Evolutionary conservation across 495 filamentous ascomycete species (phyloP).

Genomic region (Aspergillus affinis): DNA sequence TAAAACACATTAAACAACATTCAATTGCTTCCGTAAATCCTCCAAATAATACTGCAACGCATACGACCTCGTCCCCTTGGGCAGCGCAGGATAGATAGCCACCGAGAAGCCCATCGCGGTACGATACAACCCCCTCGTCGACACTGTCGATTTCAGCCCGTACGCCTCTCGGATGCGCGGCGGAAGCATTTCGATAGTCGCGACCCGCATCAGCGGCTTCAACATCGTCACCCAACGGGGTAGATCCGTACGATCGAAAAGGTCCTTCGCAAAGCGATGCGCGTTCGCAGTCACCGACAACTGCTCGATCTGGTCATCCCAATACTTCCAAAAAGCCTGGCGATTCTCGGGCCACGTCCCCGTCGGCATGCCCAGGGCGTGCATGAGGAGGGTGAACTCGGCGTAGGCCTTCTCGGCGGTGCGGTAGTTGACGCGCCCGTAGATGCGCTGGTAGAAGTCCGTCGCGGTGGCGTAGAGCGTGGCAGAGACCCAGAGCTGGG

Average conservation of each 20-base stretch:
- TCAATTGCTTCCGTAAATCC: constrained; percentile 29
- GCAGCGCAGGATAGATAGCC: constrained; percentile 42
- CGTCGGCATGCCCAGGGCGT: constrained; percentile 27
- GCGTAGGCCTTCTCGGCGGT: constrained; percentile 38
- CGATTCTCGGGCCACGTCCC: constrained; percentile 36
- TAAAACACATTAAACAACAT: constrained; percentile 25
- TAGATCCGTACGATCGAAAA: constrained; percentile 28
- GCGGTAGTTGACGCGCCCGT: constrained; percentile 35
- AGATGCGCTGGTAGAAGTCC: constrained; percentile 45
- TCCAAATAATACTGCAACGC: constrained; percentile 35
- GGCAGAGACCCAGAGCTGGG: constrained; percentile 40
- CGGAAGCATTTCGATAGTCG: constrained; percentile 45
- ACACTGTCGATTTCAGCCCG: constrained; percentile 34
- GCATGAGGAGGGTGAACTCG: constrained; percentile 37
- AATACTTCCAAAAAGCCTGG: constrained; percentile 41
- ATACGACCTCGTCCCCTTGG: constrained; percentile 30
- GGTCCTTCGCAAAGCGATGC: constrained; percentile 33
- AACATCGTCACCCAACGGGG: constrained; percentile 36
- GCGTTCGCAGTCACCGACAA: constrained; percentile 36
- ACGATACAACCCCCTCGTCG: constrained; percentile 35
- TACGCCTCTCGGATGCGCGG: constrained; percentile 38
- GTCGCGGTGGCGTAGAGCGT: constrained; percentile 44
- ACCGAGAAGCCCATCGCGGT: constrained; percentile 38
- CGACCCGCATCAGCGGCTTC: constrained; percentile 35
- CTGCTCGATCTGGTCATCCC: constrained; percentile 36